Conservation (phyloP, 495 filamentous ascomycete species). For the Daldinia bambusicola region DNA sequence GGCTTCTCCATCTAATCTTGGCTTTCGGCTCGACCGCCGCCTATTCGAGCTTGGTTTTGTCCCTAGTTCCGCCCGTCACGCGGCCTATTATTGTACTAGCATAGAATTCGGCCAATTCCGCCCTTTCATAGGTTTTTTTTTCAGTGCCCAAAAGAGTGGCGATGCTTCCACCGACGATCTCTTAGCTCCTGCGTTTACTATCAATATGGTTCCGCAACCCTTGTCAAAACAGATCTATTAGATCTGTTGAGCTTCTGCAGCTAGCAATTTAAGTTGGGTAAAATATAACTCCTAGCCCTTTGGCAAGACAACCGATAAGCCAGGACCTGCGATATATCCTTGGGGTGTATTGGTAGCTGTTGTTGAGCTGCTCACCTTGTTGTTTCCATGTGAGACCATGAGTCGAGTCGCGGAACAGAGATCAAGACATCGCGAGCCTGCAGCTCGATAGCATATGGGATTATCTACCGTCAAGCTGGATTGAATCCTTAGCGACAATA, state of each 20-base stretch:
- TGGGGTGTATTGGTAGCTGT: constrained; percentile 15
- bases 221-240: constrained; percentile 26
- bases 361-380: neutral
- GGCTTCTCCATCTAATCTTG: constrained; percentile 18
- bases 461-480: neutral
- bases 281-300: constrained; percentile 14
- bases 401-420: constrained; percentile 8
- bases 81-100: constrained; percentile 15
- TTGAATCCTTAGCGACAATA: constrained; percentile 1
- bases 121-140: constrained; percentile 2
- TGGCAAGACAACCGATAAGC: neutral
- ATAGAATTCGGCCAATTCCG: constrained; percentile 12
- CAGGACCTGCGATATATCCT: neutral
- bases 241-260: constrained; percentile 31
- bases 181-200: constrained; percentile 19
- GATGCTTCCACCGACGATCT: constrained; percentile 23
- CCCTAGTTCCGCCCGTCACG: constrained; percentile 23
- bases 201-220: constrained; percentile 29
- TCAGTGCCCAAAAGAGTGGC: constrained; percentile 28
- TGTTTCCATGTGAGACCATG: constrained; percentile 25
- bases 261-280: constrained; percentile 8
- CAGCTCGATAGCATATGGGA: constrained; percentile 8
- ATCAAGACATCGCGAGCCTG: constrained; percentile 24
- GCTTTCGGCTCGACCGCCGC: constrained; percentile 21
- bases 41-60: constrained; percentile 13